Evolutionary conservation across 129 eudicot genomes (phyloP).

Genomic region (Arctium lappa): DNA sequence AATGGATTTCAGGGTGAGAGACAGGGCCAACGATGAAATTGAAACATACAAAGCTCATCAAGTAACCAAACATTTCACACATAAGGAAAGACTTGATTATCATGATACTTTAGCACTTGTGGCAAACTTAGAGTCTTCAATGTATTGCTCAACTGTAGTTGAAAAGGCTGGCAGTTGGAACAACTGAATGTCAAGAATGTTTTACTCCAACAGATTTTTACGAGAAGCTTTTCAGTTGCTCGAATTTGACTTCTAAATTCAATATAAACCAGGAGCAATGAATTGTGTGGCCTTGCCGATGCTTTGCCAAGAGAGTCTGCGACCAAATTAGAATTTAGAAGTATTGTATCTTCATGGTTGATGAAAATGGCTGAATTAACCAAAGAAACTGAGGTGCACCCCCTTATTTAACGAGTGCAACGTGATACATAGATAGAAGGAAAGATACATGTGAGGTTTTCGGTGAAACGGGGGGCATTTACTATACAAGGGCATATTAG

Average conservation of each 20-base stretch:
- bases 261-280: neutral
- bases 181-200: neutral
- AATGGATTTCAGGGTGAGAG: neutral
- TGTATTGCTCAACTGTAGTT: neutral
- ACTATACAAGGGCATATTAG: neutral
- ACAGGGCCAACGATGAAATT: neutral
- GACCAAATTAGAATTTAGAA: neutral
- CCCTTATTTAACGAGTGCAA: neutral
- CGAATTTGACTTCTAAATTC: neutral
- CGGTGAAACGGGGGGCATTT: neutral
- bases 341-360: neutral
- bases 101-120: neutral
- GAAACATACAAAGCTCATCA: too few relatives aligned
- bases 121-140: neutral
- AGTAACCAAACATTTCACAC: neutral
- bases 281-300: too few relatives aligned
- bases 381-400: neutral
- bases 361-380: neutral
- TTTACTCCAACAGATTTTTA: too few relatives aligned
- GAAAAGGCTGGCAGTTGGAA: neutral
- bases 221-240: neutral
- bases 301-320: too few relatives aligned
- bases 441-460: neutral
- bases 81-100: neutral
- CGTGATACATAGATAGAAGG: neutral